Base-by-base conservation (phyloP, 1,139 yeast genomes). In the Protomyces inouyei region DNA sequence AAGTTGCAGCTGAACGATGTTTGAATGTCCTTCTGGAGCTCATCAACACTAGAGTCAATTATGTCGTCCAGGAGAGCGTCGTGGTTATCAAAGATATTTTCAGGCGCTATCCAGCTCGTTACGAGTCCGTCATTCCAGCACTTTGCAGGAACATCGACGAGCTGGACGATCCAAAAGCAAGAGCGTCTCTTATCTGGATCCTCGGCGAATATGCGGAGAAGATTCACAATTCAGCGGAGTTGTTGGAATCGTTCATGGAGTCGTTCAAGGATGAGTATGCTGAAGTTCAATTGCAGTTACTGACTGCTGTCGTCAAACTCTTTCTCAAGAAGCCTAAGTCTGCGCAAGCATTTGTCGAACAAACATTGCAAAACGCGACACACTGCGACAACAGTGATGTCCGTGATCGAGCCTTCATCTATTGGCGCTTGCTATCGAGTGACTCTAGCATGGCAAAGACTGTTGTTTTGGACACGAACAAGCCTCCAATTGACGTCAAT, bases 391-490 rank as follows among this genome's bases (percentile, higher is more conserved):
- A 91, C 74, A 88, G 96, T 1, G 98, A 93, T 75, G 88, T 93
- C 51, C 83, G 98, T 72, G 98, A 93, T 76, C 85, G 93, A 76
- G 97, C 97, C 0, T 93, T 86, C 76, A 83, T 93, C 61, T 93
- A 91, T 76, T 93, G 98, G 98, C 85, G 98, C 73, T 79, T 95
- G 66, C 79, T 93, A 66, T 89, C 97, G 0, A 78, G 87, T 36
- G 85, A 83, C 64, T 75, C 82, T 6, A 71, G 75, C 3, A 73
- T 75, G 16, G 78, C 82, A 36, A 80, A 81, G 70, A 79, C 81
- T 64, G 80, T 88, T 55, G 78, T 87, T 35, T 76, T 86, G 66
- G 52, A 55, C 14, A 79, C 85, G 10, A 83, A 83, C 67, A 77
- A 87, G 65, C 96, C 96, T 6, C 83, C 85, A 9, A 83, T 92